These are phyloP conservation scores for Sporothrix globosa DNA, from an alignment of 2,329 filamentous ascomycete genomes.

Conservation along the genomic window DNA sequence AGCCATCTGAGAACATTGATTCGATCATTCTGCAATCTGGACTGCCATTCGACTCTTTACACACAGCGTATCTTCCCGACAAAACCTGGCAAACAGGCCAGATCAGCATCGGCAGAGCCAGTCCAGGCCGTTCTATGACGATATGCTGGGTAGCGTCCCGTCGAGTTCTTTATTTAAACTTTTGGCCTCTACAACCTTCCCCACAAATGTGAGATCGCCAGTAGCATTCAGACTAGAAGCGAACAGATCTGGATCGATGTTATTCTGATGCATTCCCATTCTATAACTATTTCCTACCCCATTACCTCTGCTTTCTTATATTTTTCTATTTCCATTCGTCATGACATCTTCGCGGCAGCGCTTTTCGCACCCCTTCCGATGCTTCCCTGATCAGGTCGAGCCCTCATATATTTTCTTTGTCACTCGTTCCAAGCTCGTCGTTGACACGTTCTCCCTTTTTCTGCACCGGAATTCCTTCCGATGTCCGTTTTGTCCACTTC, in stretches of 20 bases:
- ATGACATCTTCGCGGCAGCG: conserved; percentile 9
- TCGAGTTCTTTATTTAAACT: not conserved
- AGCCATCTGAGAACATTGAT: not conserved
- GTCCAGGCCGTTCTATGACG: not conserved
- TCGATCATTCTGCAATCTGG: not conserved
- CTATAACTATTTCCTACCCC: no score
- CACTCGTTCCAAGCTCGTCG: not conserved
- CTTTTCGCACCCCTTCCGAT: not conserved
- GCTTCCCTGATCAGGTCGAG: no score
- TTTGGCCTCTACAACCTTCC: not conserved
- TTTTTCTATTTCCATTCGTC: not conserved
- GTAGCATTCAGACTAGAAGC: not conserved
- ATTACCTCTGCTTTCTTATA: no score
- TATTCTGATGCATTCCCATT: not conserved
- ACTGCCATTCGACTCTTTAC: not conserved
- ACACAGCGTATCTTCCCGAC: not conserved
- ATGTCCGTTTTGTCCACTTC: conserved; percentile 11
- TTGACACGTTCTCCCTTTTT: not conserved
- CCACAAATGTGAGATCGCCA: conserved; percentile 12
- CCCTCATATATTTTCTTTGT: not conserved
- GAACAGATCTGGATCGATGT: not conserved
- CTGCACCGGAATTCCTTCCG: conserved; percentile 11
- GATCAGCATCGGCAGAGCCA: not conserved
- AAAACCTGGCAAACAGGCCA: not conserved
- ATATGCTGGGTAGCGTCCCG: not conserved